These are phyloP conservation scores for Nitzschia sp. DNA, from an alignment of 108 stramenopile species.

Conservation along the genomic window DNA sequence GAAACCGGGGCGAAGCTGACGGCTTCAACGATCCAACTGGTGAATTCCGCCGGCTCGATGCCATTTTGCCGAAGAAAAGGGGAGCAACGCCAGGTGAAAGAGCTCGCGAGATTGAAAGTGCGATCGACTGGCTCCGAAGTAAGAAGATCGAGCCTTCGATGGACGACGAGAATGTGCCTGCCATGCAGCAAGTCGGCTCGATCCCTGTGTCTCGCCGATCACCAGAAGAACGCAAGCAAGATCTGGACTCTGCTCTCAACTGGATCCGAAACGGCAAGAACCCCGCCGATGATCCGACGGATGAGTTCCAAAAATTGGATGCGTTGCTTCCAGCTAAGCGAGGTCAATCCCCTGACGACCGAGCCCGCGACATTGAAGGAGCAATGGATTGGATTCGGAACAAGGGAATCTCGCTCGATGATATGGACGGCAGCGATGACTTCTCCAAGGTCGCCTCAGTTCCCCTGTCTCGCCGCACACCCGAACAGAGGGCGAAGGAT, in stretches of 20 bases:
- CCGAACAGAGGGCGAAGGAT: constrained; percentile 17
- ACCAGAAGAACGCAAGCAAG: constrained; percentile 15
- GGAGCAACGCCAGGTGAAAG: constrained; percentile 14
- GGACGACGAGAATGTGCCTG: neutral
- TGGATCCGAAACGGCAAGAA: constrained; percentile 31
- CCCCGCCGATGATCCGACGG: constrained; percentile 11
- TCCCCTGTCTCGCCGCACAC: constrained; percentile 27
- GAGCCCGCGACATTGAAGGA: constrained; percentile 35
- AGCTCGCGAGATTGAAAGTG: constrained; percentile 37
- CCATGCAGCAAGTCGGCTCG: neutral
- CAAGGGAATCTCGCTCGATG: constrained; percentile 8
- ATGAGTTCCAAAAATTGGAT: constrained; percentile 18
- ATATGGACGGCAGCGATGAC: constrained; percentile 14
- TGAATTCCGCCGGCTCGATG: constrained; percentile 20
- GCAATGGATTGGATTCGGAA: constrained; percentile 41
- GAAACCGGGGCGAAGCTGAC: constrained; percentile 30
- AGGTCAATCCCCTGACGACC: constrained; percentile 18
- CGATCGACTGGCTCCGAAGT: constrained; percentile 36
- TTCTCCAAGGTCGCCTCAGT: neutral
- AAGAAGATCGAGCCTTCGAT: neutral
- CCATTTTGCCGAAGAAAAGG: constrained; percentile 8
- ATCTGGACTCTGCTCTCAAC: constrained; percentile 13
- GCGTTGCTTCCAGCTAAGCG: constrained; percentile 14
- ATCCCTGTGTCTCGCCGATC: constrained; percentile 21
- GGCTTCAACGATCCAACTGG: constrained; percentile 11